Conservation (phyloP, 2,329 filamentous ascomycete genomes). For the Colletotrichum australisinense region DNA sequence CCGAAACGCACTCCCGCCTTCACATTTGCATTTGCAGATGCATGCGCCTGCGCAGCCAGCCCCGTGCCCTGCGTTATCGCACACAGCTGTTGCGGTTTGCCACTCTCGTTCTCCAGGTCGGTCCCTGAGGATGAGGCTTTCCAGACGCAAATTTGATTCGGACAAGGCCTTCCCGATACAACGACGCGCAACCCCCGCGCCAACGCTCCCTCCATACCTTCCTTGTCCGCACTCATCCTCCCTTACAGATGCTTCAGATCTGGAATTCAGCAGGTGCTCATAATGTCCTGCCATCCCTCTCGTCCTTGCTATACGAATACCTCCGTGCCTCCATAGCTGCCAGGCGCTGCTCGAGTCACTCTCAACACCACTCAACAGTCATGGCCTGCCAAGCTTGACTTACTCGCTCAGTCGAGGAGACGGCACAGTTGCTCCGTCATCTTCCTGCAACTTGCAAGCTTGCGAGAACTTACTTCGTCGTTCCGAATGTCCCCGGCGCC, state of each 20-base stretch:
- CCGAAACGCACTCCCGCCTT: neutral
- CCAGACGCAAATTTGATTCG: constrained; percentile 4
- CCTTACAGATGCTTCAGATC: neutral
- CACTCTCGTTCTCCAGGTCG: neutral
- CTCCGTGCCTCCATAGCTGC: neutral
- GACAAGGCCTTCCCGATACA: constrained; percentile 9
- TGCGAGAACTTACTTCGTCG: constrained; percentile 1
- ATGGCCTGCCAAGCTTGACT: neutral
- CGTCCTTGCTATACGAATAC: neutral
- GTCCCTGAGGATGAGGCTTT: constrained; percentile 7
- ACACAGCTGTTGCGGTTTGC: neutral
- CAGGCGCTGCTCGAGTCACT: neutral
- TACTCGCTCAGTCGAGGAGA: neutral
- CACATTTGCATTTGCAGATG: neutral
- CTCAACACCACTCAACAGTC: neutral
- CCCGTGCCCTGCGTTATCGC: neutral
- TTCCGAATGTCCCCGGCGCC: constrained; percentile 18
- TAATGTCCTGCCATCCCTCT: neutral
- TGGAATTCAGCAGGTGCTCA: neutral
- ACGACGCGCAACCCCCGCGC: constrained; percentile 8
- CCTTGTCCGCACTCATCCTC: neutral
- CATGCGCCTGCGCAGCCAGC: neutral
- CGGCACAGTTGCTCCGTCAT: neutral
- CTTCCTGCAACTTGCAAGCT: neutral
- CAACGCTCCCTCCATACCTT: neutral